Base-by-base conservation (phyloP, 805 yeast species). In the Zygotorulaspora florentina region DNA sequence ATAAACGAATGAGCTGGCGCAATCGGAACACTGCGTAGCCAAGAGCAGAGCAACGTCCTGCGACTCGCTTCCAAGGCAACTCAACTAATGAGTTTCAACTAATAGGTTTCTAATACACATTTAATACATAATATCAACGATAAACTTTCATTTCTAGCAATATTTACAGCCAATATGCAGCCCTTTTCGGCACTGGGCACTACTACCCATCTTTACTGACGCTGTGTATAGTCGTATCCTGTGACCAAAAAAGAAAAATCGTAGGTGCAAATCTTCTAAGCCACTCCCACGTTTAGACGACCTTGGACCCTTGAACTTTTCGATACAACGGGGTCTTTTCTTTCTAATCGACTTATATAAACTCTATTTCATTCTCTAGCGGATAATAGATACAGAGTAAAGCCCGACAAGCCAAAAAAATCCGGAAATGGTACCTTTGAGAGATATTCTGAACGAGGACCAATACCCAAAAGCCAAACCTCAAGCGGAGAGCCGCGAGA, bases 1-100 rank as follows among this genome's bases (percentile, higher is more conserved):
- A 63, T 69, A 13, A 75, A 75, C 53, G 56, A 55, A 18, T 51
- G 38, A 35, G 34, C 25, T 8, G 7, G 18, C 15, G 3, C 15
- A n/a, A n/a, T n/a, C n/a, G 10, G 10, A 9, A 15, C 35, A 31
- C 18, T 17, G 10, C 16, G 16, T 31, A 31, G 35, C 18, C 6
- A 8, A 31, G 15, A 2, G 3, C 25, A 20, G 4, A 20, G 4
- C 25, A 20, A 20, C 25, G 25, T 20, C 25, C 7, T 5, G 7
- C 25, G 4, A 20, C 25, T 20, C 25, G 7, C 25, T 20, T 4
- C 25, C 25, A 7, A 20, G 25, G 25, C 4, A 20, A 20, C 7
- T 4, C 25, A n/a, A n/a, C n/a, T n/a, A n/a, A n/a, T n/a, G n/a
- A n/a, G n/a, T n/a, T n/a, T 8, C 33, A 29, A 5, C 15, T 29